Conservation (phyloP, 1,284 basidiomycete genomes). For the Trametes pubescens region DNA sequence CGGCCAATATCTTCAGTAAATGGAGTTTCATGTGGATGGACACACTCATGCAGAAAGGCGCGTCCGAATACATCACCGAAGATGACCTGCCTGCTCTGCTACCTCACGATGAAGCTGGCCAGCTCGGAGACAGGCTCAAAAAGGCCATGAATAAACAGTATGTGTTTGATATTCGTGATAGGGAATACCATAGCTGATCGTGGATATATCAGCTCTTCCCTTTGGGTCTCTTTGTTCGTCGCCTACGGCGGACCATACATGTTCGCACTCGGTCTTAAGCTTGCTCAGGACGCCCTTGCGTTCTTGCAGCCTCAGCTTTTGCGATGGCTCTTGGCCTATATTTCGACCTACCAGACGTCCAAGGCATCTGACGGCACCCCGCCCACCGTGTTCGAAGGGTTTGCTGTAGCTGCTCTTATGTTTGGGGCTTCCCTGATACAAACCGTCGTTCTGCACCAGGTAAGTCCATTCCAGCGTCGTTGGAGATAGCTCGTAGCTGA, state of each 20-base stretch:
- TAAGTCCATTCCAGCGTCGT: constrained; percentile 39
- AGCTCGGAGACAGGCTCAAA: constrained; percentile 73
- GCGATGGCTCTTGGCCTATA: constrained; percentile 82
- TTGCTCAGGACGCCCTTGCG: constrained; percentile 80
- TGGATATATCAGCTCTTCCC: constrained; percentile 51
- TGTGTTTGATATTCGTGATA: constrained; percentile 31
- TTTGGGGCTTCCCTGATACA: constrained; percentile 81
- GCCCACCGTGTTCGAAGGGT: constrained; percentile 65
- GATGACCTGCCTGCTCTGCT: constrained; percentile 78
- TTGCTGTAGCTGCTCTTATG: constrained; percentile 82
- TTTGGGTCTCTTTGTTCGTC: constrained; percentile 77
- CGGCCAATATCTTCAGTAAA: constrained; percentile 85
- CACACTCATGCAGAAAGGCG: constrained; percentile 76
- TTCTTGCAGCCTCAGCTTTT: constrained; percentile 94
- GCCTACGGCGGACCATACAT: constrained; percentile 86
- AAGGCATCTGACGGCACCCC: constrained; percentile 42
- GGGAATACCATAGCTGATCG: neutral
- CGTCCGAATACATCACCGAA: constrained; percentile 71
- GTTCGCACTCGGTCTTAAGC: constrained; percentile 73
- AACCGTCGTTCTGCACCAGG: constrained; percentile 89
- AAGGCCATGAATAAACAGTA: constrained; percentile 67
- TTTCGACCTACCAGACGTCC: constrained; percentile 74
- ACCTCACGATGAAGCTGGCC: constrained; percentile 75
- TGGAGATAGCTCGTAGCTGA: neutral
- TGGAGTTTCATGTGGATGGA: constrained; percentile 87